These are phyloP conservation scores for Apiotrichum laibachii DNA, from an alignment of 1,284 basidiomycete species.

Conservation along the genomic window DNA sequence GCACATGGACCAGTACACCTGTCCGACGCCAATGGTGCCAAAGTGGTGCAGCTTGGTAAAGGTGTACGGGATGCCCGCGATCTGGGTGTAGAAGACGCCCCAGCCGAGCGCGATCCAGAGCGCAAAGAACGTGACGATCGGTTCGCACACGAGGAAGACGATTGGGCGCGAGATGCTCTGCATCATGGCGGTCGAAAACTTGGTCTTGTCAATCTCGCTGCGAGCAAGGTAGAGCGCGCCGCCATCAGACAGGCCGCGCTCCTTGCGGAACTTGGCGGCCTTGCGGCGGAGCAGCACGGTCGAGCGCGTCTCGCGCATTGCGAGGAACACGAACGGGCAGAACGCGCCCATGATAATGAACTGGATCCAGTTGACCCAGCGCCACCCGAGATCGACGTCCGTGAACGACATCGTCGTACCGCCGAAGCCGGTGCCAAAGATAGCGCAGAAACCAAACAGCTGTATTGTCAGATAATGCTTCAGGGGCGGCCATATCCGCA, in stretches of 20 bases:
- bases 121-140: slow-evolving; percentile 70
- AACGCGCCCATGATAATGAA: slow-evolving; percentile 51
- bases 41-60: slow-evolving; percentile 66
- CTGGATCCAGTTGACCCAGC: slow-evolving; percentile 79
- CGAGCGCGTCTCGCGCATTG: slow-evolving; percentile 49
- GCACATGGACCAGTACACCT: slow-evolving; percentile 60
- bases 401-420: slow-evolving; percentile 65
- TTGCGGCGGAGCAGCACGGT: slow-evolving; percentile 44
- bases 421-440: slow-evolving; percentile 64
- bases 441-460: slow-evolving; percentile 59
- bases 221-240: slow-evolving; percentile 46
- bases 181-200: slow-evolving; percentile 38
- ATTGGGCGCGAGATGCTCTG: slow-evolving; percentile 39
- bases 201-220: slow-evolving; percentile 45
- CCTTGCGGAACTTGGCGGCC: slow-evolving; percentile 37
- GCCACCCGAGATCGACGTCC: slow-evolving; percentile 64
- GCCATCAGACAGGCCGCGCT: slow-evolving; percentile 37
- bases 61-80: slow-evolving; percentile 65
- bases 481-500: too few species aligned
- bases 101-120: slow-evolving; percentile 73
- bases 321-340: slow-evolving; percentile 35
- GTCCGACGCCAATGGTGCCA: slow-evolving; percentile 62
- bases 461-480: not conserved
- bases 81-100: slow-evolving; percentile 70
- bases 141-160: slow-evolving; percentile 66